Conservation (phyloP, 2,329 filamentous ascomycete genomes). For the Ascosphaera pollenicola region DNA sequence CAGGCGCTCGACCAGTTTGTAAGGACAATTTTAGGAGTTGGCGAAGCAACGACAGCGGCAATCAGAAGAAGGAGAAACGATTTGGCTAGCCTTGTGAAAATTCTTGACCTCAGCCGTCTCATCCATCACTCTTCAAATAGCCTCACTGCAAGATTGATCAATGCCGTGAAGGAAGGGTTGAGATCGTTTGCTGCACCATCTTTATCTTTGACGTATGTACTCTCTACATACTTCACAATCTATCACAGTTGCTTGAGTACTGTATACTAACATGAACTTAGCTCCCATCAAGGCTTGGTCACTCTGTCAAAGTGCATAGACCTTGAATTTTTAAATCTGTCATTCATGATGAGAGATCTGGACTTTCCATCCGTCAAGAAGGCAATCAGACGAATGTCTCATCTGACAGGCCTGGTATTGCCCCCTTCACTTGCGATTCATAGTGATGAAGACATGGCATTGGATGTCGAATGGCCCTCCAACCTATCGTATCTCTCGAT, state of each 20-base stretch:
- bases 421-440: slow-evolving; percentile 9
- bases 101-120: slow-evolving; percentile 30
- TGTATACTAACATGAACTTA: background rate
- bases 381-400: slow-evolving; percentile 24
- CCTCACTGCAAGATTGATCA: slow-evolving; percentile 32
- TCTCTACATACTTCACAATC: background rate
- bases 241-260: background rate
- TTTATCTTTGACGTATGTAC: slow-evolving; percentile 30
- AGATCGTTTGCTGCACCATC: slow-evolving; percentile 35
- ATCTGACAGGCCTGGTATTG: slow-evolving; percentile 24
- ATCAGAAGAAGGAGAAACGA: slow-evolving; percentile 23
- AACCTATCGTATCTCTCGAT: slow-evolving; percentile 8
- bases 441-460: background rate
- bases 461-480: slow-evolving; percentile 10
- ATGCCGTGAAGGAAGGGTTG: slow-evolving; percentile 29
- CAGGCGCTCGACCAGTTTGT: slow-evolving; percentile 28
- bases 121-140: slow-evolving; percentile 38
- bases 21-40: slow-evolving; percentile 30
- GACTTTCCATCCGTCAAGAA: slow-evolving; percentile 27
- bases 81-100: slow-evolving; percentile 27
- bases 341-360: slow-evolving; percentile 29
- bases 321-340: slow-evolving; percentile 29
- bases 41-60: slow-evolving; percentile 18
- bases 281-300: slow-evolving; percentile 19
- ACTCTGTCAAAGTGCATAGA: slow-evolving; percentile 31